Base-by-base conservation (phyloP, 108 stramenopile genomes). In the Craspedostauros australis region DNA sequence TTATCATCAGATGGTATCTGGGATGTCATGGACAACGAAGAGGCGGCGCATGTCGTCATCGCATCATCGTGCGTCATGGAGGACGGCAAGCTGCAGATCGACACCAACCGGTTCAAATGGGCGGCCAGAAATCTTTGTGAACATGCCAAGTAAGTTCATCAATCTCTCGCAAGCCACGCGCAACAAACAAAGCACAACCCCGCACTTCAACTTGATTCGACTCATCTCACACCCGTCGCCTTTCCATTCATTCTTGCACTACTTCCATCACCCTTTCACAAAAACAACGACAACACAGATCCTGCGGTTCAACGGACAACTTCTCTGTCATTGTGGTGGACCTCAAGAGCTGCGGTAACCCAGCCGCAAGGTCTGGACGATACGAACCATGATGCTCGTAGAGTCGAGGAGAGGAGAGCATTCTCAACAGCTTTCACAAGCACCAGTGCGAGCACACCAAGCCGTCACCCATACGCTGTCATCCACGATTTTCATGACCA, bases 11-110 rank as follows among this genome's bases (percentile, higher is more conserved):
- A 93, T 47, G 92, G 92, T 0, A 72, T 93, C 24, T 93, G 88
- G 91, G 92, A 93, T 66, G 88, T 87, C 28, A 75, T 89, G 77
- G 75, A 80, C 37, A 83, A 77, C 50, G 86, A 87, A 51, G 72
- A 88, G 47, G 92, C 88, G 7, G 88, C 88, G 4, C 86, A 89
- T 48, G 82, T 86, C 36, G 77, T 86, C 7, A 84, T 87, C 54
- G 84, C 83, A 16, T 79, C 80, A n/a, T 82, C 82, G 26, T 88
- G 85, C 43, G 81, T 79, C 21, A 83, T 89, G 72, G 73, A 84
- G n/a, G 60, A 92, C 39, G 85, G 83, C 30, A 32, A 32, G 14
- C 54, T 86, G 40, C 52, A 71, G 46, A 85, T 86, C 54, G 88
- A 92, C 54, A 78, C 84, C 16, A 69, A 67, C 39, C 72, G 84